Evolutionary conservation across 176 grass and related monocot genomes (phyloP), one percentile per base, ranked within the genome.

Genomic region (Carex kokanica): DNA sequence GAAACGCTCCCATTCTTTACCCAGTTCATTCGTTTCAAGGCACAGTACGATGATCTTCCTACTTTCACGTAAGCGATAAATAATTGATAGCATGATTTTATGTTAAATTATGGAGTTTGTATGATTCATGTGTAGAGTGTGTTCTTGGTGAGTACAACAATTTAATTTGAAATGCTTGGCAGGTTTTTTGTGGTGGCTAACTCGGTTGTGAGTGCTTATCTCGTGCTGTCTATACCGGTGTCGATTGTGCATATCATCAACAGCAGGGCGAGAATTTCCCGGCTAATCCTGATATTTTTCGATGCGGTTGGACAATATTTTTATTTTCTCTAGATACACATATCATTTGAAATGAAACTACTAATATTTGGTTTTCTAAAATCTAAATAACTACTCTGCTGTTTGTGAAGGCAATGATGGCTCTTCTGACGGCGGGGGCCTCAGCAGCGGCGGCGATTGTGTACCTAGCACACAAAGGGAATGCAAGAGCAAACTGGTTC

Each of bases 171-270:
- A 27, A 27, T 79, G 29, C 18, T 66, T 57, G 2, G 8, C 78
- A 95, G 93, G 86, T 92, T 92, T 63, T 95, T 95, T 2, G 90
- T 95, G 7, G 78, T 92, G 64, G 90, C 93, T 9, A 94, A 95
- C 80, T 90, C 93, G 49, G 8, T 90, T 73, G 93, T 88, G 3
- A 87, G 88, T 55, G 65, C 86, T 31, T 95, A 92, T 49, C 93
- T 95, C 54, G 72, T 88, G 78, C 71, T 95, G 25, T 95, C 93
- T 0, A 67, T 95, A 4, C 93, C 93, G 2, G 6, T 95, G n/a
- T 95, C 93, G 0, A 83, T 95, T 59, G 78, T 88, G 56, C 93
- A 95, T 78, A 88, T 90, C 84, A 92, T 95, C 40, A 85, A 84
- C 79, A 95, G 86, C 86, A 86, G 90, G 8, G 82, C 86, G 11